A percentile compares a stretch with the other conserved stretches of the same genome.
phyloP scores from a whole-genome alignment of 192 early-diverging fungal genomes.

The Umbelopsis ramanniana region DNA sequence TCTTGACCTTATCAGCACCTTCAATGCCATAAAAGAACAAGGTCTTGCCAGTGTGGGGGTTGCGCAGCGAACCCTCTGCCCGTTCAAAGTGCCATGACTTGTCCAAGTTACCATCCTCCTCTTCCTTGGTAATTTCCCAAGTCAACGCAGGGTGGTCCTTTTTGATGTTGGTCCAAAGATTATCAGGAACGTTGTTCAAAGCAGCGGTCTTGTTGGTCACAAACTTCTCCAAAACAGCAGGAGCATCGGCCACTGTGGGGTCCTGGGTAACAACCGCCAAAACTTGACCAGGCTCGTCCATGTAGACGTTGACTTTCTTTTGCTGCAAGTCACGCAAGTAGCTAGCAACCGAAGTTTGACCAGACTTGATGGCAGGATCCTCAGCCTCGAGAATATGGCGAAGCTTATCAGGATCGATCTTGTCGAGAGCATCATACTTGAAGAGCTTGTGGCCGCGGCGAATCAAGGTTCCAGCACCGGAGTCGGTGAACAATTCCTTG shows the following conservation, averaged over 20 bases:
- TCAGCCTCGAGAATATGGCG: conserved; percentile 76
- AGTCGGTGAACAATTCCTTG: conserved; percentile 99
- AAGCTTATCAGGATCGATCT: conserved; percentile 81
- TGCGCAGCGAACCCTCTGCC: conserved; percentile 82
- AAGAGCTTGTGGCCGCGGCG: conserved; percentile 93
- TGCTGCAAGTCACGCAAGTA: conserved; percentile 73
- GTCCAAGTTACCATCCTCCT: conserved; percentile 71
- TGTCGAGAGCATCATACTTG: conserved; percentile 65
- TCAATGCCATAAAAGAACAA: conserved; percentile 95
- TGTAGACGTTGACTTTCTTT: conserved; percentile 74
- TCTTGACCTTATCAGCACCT: conserved; percentile 78
- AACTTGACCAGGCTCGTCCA: conserved; percentile 94
- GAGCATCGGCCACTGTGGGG: conserved; percentile 40
- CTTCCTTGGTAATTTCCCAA: conserved; percentile 73
- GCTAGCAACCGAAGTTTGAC: conserved; percentile 68
- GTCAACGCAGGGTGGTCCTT: conserved; percentile 83
- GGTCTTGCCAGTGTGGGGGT: conserved; percentile 66
- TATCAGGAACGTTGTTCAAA: conserved; percentile 96
- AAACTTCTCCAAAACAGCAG: conserved; percentile 89
- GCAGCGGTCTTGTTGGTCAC: conserved; percentile 83
- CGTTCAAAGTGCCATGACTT: conserved; percentile 95
- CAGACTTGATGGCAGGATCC: conserved; percentile 72
- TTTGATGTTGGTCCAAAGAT: conserved; percentile 87
- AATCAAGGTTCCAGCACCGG: conserved; percentile 96
- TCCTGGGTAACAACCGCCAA: conserved; percentile 79